Conservation (phyloP, 805 yeast species). For the Ogataea angusta region DNA sequence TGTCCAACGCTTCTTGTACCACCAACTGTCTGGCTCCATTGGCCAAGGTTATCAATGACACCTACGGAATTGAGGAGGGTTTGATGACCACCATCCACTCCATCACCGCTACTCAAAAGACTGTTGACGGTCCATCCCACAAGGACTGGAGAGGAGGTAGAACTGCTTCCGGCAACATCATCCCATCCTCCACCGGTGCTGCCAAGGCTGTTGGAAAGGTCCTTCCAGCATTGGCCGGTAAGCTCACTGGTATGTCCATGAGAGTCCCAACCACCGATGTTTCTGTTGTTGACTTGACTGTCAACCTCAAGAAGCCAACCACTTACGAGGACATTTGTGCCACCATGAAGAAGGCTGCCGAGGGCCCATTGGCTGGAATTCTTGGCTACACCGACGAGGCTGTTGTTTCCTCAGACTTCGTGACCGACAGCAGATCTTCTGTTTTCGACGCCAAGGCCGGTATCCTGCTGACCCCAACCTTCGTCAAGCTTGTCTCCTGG, state of each 20-base stretch:
- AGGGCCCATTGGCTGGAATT: constrained; percentile 75
- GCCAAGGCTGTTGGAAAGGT: constrained; percentile 98
- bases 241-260: constrained; percentile 90
- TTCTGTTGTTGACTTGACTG: constrained; percentile 90
- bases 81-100: constrained; percentile 96
- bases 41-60: constrained; percentile 84
- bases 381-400: constrained; percentile 90
- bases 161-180: constrained; percentile 93
- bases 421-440: constrained; percentile 79
- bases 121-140: constrained; percentile 95
- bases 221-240: constrained; percentile 85
- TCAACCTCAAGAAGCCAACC: constrained; percentile 70
- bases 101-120: constrained; percentile 93
- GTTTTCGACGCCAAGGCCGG: constrained; percentile 92
- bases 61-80: constrained; percentile 85
- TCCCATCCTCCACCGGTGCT: constrained; percentile 95
- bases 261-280: constrained; percentile 94
- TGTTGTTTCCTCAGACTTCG: constrained; percentile 88
- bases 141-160: constrained; percentile 99
- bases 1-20: constrained; percentile 94
- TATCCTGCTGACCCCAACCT: constrained; percentile 79
- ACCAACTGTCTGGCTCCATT: constrained; percentile 95
- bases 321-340: constrained; percentile 81
- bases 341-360: constrained; percentile 71
- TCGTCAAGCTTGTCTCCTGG: constrained; percentile 91